Conservation (phyloP, 805 yeast genomes). For the Scheffersomyces coipomensis region DNA sequence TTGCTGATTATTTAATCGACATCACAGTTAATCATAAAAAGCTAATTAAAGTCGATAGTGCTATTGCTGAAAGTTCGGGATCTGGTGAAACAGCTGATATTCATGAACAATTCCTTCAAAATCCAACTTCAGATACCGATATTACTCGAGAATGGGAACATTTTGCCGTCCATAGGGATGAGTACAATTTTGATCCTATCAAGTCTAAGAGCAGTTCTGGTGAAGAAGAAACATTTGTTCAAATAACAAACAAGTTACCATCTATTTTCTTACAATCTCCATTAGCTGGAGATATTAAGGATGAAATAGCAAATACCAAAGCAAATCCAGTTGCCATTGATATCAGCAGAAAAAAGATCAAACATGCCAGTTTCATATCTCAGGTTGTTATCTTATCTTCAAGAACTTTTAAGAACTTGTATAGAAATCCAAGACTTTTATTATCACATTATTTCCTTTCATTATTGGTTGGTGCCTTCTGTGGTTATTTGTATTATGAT, state of each 20-base stretch:
- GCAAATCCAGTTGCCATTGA: conserved; percentile 23
- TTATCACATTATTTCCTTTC: conserved; percentile 82
- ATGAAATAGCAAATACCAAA: conserved; percentile 31
- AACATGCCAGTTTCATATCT: conserved; percentile 55
- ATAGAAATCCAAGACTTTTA: conserved; percentile 88
- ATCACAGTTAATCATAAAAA: conserved; percentile 68
- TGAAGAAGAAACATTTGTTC: conserved; percentile 20
- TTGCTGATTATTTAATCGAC: conserved; percentile 92
- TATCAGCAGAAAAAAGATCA: conserved; percentile 29
- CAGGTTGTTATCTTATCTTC: conserved; percentile 78
- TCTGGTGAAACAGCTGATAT: conserved; percentile 16
- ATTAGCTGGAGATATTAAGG: conserved; percentile 37
- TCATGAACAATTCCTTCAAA: conserved; percentile 27
- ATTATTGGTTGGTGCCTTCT: conserved; percentile 71
- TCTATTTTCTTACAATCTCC: conserved; percentile 36
- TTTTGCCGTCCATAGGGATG: conserved; percentile 78
- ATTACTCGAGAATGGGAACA: conserved; percentile 85
- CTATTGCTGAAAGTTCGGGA: conserved; percentile 10
- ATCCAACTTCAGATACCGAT: conserved; percentile 30
- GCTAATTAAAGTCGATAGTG: conserved; percentile 18
- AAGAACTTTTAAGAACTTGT: conserved; percentile 87
- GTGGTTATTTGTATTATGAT: conserved; percentile 83
- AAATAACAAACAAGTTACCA: conserved; percentile 29
- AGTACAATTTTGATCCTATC: conserved; percentile 38
- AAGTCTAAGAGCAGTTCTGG: conserved; percentile 12